Base-by-base conservation (phyloP, 2,329 filamentous ascomycete genomes). In the Talaromyces islandicus region DNA sequence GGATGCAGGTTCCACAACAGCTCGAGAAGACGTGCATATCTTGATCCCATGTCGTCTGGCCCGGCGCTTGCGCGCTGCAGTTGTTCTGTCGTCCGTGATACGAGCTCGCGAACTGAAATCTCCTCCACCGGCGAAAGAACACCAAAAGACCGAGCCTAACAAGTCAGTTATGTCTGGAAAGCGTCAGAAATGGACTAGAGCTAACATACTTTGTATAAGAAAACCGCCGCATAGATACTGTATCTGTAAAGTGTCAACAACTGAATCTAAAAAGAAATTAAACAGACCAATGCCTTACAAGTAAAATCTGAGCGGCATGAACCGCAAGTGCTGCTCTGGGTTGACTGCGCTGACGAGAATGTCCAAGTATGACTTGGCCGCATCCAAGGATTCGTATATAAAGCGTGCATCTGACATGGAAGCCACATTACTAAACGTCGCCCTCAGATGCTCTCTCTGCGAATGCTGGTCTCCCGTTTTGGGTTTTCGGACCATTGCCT, bases 361-460 rank as follows among this genome's bases (percentile, higher is more conserved):
- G 17, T 78, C 81, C 14, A 88, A 73, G 19, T 87, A 79, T 0
- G 83, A 81, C 67, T 86, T 87, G 0, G 85, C 85, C 2, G 85
- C 84, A 64, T 87, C 84, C 7, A 88, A 80, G 2, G 84, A 84
- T 67, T 87, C 85, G 68, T 87, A 88, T 60, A 88, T 87, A 69
- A 88, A 88, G 6, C 85, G 79, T 5, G 85, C 84, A 66, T 88
- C 85, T 6, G 84, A 84, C 59, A 84, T 83, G 0, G 81, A 81
- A 5, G 83, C 83, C 2, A 87, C 77, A 59, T 85, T 82, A 54
- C 75, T 77, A 66, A 81, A 84, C 7, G 76, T 76, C 7, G 75
- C 72, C 54, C 74, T 69, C 14, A 78, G 65, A 61, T 77, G 74
- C 48, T 79, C 71, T 64, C 73, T 68, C 64, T 74, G 70, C 48